Conservation (phyloP, 208 protist genomes). For the Angomonas deanei region DNA sequence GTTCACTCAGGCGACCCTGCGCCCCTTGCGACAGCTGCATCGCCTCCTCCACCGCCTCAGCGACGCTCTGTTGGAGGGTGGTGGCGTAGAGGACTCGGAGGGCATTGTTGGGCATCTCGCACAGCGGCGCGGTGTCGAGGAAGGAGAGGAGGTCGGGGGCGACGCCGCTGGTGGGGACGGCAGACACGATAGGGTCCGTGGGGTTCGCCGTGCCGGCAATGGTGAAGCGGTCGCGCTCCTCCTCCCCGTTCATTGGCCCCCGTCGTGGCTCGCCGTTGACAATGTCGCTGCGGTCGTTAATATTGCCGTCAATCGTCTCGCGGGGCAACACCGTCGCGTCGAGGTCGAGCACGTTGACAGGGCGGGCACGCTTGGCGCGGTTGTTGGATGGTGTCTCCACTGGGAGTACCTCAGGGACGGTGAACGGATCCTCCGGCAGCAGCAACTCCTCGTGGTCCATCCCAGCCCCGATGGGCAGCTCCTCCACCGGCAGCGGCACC, state of each 20-base stretch:
- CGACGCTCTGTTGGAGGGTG: slow-evolving; percentile 25
- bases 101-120: slow-evolving; percentile 20
- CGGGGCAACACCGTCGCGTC: slow-evolving; percentile 63
- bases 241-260: slow-evolving; percentile 55
- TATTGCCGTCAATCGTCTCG: slow-evolving; percentile 57
- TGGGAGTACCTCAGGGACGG: slow-evolving; percentile 21
- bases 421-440: slow-evolving; percentile 19
- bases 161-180: neutral
- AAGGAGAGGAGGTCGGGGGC: slow-evolving; percentile 10
- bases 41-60: slow-evolving; percentile 20
- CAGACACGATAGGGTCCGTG: slow-evolving; percentile 12
- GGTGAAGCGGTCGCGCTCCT: slow-evolving; percentile 47
- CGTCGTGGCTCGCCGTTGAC: slow-evolving; percentile 47
- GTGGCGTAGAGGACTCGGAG: slow-evolving; percentile 32
- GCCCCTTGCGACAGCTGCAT: slow-evolving; percentile 13
- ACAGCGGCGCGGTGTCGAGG: slow-evolving; percentile 24
- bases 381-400: slow-evolving; percentile 8
- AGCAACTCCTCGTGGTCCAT: slow-evolving; percentile 7
- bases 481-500: slow-evolving; percentile 62
- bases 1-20: neutral
- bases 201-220: slow-evolving; percentile 21
- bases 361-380: slow-evolving; percentile 14
- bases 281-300: slow-evolving; percentile 62
- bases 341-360: slow-evolving; percentile 56
- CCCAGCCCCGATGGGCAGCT: slow-evolving; percentile 38